Evolutionary conservation across 2,329 filamentous ascomycete genomes (phyloP).

Genomic region (Colletotrichum viniferum): DNA sequence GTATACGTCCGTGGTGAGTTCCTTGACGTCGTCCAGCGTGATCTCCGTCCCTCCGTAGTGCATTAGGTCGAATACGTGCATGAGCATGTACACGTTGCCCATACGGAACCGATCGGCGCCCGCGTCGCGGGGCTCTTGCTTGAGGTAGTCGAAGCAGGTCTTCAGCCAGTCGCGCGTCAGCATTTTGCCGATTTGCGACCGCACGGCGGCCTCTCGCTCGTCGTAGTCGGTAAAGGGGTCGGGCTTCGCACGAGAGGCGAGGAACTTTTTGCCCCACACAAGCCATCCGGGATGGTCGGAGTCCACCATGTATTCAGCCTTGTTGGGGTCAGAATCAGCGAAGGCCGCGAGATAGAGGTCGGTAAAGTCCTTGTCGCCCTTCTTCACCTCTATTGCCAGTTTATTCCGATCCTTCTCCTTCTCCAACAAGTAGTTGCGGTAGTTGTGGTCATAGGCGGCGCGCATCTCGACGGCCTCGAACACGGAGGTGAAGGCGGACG

Average conservation of each 20-base stretch:
- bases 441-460: slow-evolving; percentile 84
- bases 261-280: slow-evolving; percentile 89
- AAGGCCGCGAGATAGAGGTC: slow-evolving; percentile 79
- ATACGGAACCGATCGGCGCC: slow-evolving; percentile 87
- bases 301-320: slow-evolving; percentile 88
- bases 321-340: slow-evolving; percentile 58
- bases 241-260: slow-evolving; percentile 76
- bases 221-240: slow-evolving; percentile 75
- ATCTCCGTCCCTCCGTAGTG: slow-evolving; percentile 77
- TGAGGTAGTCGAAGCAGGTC: slow-evolving; percentile 89
- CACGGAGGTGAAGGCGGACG: slow-evolving; percentile 74
- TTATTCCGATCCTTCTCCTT: slow-evolving; percentile 80
- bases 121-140: slow-evolving; percentile 89
- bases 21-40: slow-evolving; percentile 87
- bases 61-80: slow-evolving; percentile 90
- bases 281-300: slow-evolving; percentile 94
- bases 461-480: slow-evolving; percentile 90
- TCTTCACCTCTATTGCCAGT: slow-evolving; percentile 72
- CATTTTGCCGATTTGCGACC: slow-evolving; percentile 79
- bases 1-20: slow-evolving; percentile 77
- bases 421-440: slow-evolving; percentile 84
- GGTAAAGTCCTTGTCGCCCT: slow-evolving; percentile 81
- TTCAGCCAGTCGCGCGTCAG: slow-evolving; percentile 86
- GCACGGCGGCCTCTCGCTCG: slow-evolving; percentile 74
- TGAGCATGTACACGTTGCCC: slow-evolving; percentile 83